Percentiles rank a stretch among this genome's conserved stretches.
Conservation (phyloP, 768 basidiomycete species). For the Lenzites betulinus region DNA sequence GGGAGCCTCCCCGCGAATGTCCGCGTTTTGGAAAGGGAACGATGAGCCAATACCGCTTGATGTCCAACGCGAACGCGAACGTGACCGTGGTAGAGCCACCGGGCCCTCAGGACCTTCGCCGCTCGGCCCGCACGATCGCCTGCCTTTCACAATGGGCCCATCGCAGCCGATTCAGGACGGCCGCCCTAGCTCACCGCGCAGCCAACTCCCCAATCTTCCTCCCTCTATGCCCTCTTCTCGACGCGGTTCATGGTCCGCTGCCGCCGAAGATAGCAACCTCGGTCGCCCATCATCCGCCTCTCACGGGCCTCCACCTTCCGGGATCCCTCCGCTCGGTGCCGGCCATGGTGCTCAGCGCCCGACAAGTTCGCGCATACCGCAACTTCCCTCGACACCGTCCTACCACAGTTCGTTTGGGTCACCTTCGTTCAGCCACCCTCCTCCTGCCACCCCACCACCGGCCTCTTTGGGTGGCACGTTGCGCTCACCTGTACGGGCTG, state of each 20-base stretch:
- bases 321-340: slow-evolving; percentile 3
- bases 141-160: slow-evolving; percentile 33
- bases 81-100: slow-evolving; percentile 26
- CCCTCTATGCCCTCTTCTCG: slow-evolving; percentile 25
- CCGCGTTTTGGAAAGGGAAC: slow-evolving; percentile 24
- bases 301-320: slow-evolving; percentile 5
- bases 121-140: slow-evolving; percentile 31
- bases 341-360: slow-evolving; percentile 12
- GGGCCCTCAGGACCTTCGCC: slow-evolving; percentile 25
- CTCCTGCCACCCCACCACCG: slow-evolving; percentile 1
- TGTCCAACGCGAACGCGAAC: slow-evolving; percentile 22
- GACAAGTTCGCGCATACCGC: slow-evolving; percentile 3
- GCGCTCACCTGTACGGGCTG: slow-evolving; percentile 11
- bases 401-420: slow-evolving; percentile 17
- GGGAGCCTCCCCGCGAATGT: slow-evolving; percentile 15
- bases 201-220: slow-evolving; percentile 16
- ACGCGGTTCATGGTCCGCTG: slow-evolving; percentile 26
- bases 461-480: slow-evolving; percentile 8
- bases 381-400: slow-evolving; percentile 12
- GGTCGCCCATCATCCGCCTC: slow-evolving; percentile 25
- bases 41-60: slow-evolving; percentile 23
- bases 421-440: slow-evolving; percentile 14
- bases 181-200: slow-evolving; percentile 23
- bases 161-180: slow-evolving; percentile 21
- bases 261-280: slow-evolving; percentile 18